Conservation (phyloP, 2,329 filamentous ascomycete genomes). For the Epichloe gansuensis region DNA sequence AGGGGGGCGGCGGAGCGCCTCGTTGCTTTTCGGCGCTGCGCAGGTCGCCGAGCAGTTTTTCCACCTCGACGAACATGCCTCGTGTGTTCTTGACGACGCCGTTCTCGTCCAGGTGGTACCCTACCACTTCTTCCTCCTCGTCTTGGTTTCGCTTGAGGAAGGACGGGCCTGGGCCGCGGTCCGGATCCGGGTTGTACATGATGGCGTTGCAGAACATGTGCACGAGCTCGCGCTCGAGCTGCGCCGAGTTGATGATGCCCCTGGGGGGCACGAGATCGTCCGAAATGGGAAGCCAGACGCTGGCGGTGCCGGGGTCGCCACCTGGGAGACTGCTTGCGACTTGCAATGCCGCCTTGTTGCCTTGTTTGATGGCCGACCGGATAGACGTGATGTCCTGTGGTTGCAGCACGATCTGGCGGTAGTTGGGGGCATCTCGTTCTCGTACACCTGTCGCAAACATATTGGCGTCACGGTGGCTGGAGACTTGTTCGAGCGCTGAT, state of each 20-base stretch:
- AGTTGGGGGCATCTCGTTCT: constrained; percentile 63
- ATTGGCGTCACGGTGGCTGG: constrained; percentile 63
- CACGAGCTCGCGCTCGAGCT: constrained; percentile 84
- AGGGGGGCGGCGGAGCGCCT: constrained; percentile 22
- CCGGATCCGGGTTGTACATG: constrained; percentile 89
- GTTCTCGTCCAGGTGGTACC: constrained; percentile 64
- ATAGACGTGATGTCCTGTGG: constrained; percentile 70
- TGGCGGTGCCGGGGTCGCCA: constrained; percentile 41
- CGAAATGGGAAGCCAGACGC: constrained; percentile 53
- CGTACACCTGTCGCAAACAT: constrained; percentile 67
- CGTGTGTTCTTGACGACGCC: constrained; percentile 77
- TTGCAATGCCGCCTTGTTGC: constrained; percentile 50
- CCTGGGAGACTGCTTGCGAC: constrained; percentile 48
- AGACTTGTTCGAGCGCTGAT: constrained; percentile 63
- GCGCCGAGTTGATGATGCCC: constrained; percentile 83
- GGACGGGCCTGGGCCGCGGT: constrained; percentile 52
- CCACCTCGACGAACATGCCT: constrained; percentile 81
- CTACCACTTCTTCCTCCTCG: constrained; percentile 34
- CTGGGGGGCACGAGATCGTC: constrained; percentile 74
- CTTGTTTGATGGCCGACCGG: constrained; percentile 60
- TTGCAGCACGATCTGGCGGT: constrained; percentile 58
- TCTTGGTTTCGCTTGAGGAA: constrained; percentile 38
- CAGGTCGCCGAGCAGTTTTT: constrained; percentile 64
- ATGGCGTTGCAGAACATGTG: constrained; percentile 97
- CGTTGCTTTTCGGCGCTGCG: constrained; percentile 55